Base-by-base conservation (phyloP, 805 yeast genomes). In the Alloascoidea africana region DNA sequence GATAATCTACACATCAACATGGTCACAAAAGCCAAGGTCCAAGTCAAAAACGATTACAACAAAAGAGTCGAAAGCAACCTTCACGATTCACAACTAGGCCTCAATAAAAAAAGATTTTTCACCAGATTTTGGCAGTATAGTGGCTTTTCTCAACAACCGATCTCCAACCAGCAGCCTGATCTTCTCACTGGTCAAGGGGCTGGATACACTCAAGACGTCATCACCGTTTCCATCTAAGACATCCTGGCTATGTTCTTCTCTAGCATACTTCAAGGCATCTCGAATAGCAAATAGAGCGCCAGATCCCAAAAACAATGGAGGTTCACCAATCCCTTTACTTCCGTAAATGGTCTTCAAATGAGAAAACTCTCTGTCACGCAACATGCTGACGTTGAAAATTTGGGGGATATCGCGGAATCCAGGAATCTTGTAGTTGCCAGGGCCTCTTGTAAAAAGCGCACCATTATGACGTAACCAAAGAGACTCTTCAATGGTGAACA, bases 261-360 rank as follows among this genome's bases (percentile, higher is more conserved):
- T 51, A 2, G 67, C 63, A 32, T 46, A 43, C 15, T 48, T 52
- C 30, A 65, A 46, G 0, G 70, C 70, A 44, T 65, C 58, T 18
- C 70, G 52, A 18, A 65, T 44, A 3, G 70, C 70, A 49, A 62
- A 65, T 44, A 60, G 55, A 3, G 60, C 66, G 18, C 52, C 42
- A n/a, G 54, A 49, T 2, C 70, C 70, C 19, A 65, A 45, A 42
- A 65, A 63, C 39, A 65, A 47, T n/a, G 71, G 71, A 4, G 71
- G 71, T 49, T 65, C 71, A 17, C 71, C 71, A 37, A 65, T 60
- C 19, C 71, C 71, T 44, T 65, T 65, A 27, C 66, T 60, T 18
- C 62, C 49, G 42, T 60, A 58, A 36, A 65, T 60, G 2, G 68
- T 62, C 44, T 61, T 62, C 45, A 65, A 49, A 47, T 65, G 68